These are phyloP conservation scores for Sparassis latifolia DNA, from an alignment of 1,284 basidiomycete genomes.

Conservation along the genomic window DNA sequence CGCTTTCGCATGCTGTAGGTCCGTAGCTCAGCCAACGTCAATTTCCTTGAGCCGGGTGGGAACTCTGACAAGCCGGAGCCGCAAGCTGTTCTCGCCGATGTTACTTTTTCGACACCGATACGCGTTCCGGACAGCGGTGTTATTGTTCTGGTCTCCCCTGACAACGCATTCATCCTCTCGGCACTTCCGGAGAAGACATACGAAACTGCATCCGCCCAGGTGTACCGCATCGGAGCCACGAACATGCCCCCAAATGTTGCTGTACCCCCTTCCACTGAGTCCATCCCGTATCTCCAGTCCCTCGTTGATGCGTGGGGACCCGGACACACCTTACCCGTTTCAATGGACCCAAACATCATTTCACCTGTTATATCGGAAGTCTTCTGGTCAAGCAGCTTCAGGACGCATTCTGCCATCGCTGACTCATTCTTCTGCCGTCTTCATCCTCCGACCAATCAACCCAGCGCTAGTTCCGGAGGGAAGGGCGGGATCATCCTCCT, in stretches of 20 bases:
- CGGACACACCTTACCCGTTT: not conserved
- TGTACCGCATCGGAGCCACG: slow-evolving; percentile 27
- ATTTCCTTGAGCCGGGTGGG: slow-evolving; percentile 8
- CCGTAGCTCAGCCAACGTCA: slow-evolving; percentile 13
- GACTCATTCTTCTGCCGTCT: slow-evolving; percentile 26
- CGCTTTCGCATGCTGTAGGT: slow-evolving; percentile 13
- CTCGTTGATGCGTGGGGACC: slow-evolving; percentile 32
- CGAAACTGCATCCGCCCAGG: slow-evolving; percentile 15
- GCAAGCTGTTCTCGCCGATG: slow-evolving; percentile 28
- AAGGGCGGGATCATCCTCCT: slow-evolving; percentile 19
- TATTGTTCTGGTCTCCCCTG: slow-evolving; percentile 14
- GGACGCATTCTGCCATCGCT: slow-evolving; percentile 31
- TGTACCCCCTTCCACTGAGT: slow-evolving; percentile 24
- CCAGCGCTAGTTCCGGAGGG: slow-evolving; percentile 1
- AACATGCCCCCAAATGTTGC: slow-evolving; percentile 28
- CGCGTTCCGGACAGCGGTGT: slow-evolving; percentile 8
- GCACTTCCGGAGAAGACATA: slow-evolving; percentile 19
- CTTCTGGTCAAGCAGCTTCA: slow-evolving; percentile 35
- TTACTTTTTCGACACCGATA: slow-evolving; percentile 18
- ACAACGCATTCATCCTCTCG: slow-evolving; percentile 24
- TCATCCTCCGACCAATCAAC: not conserved
- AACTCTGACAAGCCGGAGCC: slow-evolving; percentile 23
- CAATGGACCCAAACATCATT: slow-evolving; percentile 1
- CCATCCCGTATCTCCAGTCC: slow-evolving; percentile 30
- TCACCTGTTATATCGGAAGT: slow-evolving; percentile 12